Evolutionary conservation across 2,329 filamentous ascomycete genomes (phyloP).

Genomic region (Metarhizium rileyi): DNA sequence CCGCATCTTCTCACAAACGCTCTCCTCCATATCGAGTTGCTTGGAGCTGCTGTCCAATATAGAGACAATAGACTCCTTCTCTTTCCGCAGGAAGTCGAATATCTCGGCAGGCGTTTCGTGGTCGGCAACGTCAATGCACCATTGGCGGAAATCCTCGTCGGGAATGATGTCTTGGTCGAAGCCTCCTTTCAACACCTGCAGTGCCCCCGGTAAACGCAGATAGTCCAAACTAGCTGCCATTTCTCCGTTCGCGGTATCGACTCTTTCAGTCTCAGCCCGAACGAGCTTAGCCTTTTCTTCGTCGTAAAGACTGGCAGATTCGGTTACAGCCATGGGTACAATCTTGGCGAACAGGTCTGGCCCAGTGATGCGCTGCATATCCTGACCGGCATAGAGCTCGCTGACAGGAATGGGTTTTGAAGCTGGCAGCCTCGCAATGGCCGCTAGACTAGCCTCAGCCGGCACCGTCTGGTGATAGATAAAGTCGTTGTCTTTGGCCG

Average conservation of each 20-base stretch:
- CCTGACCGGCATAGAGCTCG: constrained; percentile 92
- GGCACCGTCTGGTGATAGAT: constrained; percentile 95
- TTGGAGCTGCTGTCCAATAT: constrained; percentile 74
- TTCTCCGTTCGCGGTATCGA: constrained; percentile 86
- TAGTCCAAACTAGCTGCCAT: constrained; percentile 95
- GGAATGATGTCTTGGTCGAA: constrained; percentile 82
- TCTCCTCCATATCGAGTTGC: constrained; percentile 92
- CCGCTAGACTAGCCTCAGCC: constrained; percentile 68
- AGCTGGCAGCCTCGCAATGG: constrained; percentile 83
- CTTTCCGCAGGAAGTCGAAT: constrained; percentile 67
- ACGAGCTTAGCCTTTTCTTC: constrained; percentile 97
- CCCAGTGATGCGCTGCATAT: constrained; percentile 93
- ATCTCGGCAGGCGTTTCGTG: constrained; percentile 71
- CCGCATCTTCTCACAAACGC: constrained; percentile 97
- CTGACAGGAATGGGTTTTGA: constrained; percentile 96
- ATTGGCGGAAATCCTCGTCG: constrained; percentile 83
- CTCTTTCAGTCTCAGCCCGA: constrained; percentile 84
- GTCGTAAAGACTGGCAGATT: constrained; percentile 93
- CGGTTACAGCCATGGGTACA: constrained; percentile 89
- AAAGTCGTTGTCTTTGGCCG: constrained; percentile 91
- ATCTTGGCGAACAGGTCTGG: constrained; percentile 97
- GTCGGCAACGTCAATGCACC: constrained; percentile 87
- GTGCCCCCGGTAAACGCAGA: constrained; percentile 74
- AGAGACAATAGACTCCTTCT: constrained; percentile 65
- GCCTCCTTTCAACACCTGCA: constrained; percentile 87